phyloP scores from a whole-genome alignment of 2,329 filamentous ascomycete species.

The Monosporascus sp. region DNA sequence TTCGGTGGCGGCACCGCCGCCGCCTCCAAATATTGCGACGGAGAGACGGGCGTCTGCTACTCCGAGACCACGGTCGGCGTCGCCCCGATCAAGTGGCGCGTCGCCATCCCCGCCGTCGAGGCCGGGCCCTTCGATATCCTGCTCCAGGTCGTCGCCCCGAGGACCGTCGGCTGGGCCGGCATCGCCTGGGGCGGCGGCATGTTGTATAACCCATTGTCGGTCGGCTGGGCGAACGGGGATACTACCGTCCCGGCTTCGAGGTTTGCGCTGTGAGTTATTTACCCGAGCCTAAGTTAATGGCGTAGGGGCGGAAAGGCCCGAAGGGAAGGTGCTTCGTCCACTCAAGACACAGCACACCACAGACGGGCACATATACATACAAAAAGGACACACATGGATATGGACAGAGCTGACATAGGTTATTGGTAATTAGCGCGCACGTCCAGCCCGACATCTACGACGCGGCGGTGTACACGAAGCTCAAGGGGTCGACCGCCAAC shows the following conservation, averaged over 20 bases:
- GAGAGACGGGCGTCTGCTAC: conserved; percentile 17
- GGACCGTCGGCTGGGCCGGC: conserved; percentile 20
- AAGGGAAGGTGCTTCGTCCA: too few species aligned
- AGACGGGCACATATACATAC: too few species aligned
- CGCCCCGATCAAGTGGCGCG: conserved; percentile 14
- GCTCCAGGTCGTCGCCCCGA: conserved; percentile 22
- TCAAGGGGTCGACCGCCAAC: conserved; percentile 30
- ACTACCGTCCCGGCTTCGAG: conserved; percentile 13
- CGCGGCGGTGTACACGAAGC: conserved; percentile 27
- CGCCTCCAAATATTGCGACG: conserved; percentile 17
- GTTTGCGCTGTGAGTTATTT: conserved; percentile 19
- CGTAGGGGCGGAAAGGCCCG: too few species aligned
- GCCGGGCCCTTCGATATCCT: conserved; percentile 23
- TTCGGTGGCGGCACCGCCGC: conserved; percentile 2
- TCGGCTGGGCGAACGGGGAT: conserved; percentile 21
- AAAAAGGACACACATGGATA: background rate
- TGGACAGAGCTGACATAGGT: background rate
- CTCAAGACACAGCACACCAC: too few species aligned
- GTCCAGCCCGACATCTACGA: conserved; percentile 29
- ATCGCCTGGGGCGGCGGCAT: conserved; percentile 24
- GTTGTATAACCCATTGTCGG: conserved; percentile 19
- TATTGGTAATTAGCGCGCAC: conserved; percentile 17
- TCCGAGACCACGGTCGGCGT: conserved; percentile 16
- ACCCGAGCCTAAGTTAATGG: background rate
- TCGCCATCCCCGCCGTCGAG: conserved; percentile 18